Evolutionary conservation across 176 grass and related monocot genomes (phyloP).

Genomic region (Guadua angustifolia): DNA sequence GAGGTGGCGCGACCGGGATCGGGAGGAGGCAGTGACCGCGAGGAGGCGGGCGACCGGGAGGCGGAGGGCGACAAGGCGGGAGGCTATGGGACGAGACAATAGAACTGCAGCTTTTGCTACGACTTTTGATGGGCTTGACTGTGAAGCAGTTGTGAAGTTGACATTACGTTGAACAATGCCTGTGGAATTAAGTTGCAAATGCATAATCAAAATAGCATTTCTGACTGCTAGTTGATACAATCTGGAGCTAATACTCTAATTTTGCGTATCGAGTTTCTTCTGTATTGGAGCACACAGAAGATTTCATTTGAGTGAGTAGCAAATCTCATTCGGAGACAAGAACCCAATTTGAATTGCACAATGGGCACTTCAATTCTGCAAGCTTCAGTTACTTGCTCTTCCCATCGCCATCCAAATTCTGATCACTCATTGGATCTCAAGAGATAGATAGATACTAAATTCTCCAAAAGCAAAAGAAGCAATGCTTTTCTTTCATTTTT

Average conservation of each 20-base stretch:
- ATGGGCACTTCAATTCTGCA: background rate
- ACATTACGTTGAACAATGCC: background rate
- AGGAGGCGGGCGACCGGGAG: too few relatives aligned
- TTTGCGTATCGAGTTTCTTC: background rate
- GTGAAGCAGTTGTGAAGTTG: too few relatives aligned
- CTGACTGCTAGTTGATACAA: background rate
- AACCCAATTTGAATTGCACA: background rate
- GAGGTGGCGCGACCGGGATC: too few relatives aligned
- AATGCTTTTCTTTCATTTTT: background rate
- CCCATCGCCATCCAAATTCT: constrained; percentile 18
- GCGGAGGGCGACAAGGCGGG: too few relatives aligned
- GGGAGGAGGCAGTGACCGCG: too few relatives aligned
- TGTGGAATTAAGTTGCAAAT: background rate
- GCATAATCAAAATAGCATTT: background rate
- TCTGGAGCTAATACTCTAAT: background rate
- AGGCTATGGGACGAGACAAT: too few relatives aligned
- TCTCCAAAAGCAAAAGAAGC: background rate
- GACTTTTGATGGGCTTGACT: too few relatives aligned
- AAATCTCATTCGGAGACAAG: background rate
- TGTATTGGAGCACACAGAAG: background rate
- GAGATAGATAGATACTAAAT: background rate
- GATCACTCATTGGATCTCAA: constrained; percentile 43
- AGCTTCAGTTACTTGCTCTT: background rate
- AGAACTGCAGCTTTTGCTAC: too few relatives aligned
- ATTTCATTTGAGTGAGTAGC: too few relatives aligned